phyloP scores from a whole-genome alignment of 1,139 yeast genomes.

The Sugiyamaella novakii region DNA sequence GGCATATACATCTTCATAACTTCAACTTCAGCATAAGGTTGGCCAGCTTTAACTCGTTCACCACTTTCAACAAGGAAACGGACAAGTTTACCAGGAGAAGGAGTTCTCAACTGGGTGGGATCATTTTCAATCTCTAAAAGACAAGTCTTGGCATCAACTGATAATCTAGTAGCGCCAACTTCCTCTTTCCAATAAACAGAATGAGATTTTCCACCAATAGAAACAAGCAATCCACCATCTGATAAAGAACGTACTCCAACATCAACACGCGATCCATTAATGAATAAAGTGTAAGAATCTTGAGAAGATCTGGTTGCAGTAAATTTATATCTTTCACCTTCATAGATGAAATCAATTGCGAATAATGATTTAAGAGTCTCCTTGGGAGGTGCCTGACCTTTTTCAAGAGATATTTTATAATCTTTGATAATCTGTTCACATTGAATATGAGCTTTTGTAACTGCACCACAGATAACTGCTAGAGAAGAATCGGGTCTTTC shows the following conservation, averaged over 20 bases:
- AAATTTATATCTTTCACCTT: conserved; percentile 88
- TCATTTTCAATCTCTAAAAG: conserved; percentile 92
- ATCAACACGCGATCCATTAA: conserved; percentile 88
- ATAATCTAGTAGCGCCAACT: conserved; percentile 91
- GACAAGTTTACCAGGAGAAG: conserved; percentile 97
- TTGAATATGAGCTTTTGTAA: conserved; percentile 84
- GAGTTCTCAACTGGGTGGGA: conserved; percentile 97
- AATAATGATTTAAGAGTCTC: conserved; percentile 79
- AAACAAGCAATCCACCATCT: conserved; percentile 90
- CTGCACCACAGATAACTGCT: conserved; percentile 97
- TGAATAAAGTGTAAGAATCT: conserved; percentile 82
- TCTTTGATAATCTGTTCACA: conserved; percentile 71
- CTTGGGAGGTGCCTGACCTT: conserved; percentile 92
- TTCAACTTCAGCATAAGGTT: conserved; percentile 96
- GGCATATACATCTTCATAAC: conserved; percentile 89
- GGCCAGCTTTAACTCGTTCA: conserved; percentile 89
- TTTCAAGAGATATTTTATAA: conserved; percentile 74
- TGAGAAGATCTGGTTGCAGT: conserved; percentile 91
- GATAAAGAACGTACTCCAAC: conserved; percentile 85
- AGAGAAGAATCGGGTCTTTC: conserved; percentile 91
- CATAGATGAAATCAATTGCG: conserved; percentile 93
- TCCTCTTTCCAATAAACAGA: conserved; percentile 98
- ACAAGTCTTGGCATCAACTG: conserved; percentile 94
- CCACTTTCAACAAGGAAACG: conserved; percentile 93
- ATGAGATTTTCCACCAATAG: conserved; percentile 91